Conservation (phyloP, 345 rosid species). For the Boechera retrofracta region DNA sequence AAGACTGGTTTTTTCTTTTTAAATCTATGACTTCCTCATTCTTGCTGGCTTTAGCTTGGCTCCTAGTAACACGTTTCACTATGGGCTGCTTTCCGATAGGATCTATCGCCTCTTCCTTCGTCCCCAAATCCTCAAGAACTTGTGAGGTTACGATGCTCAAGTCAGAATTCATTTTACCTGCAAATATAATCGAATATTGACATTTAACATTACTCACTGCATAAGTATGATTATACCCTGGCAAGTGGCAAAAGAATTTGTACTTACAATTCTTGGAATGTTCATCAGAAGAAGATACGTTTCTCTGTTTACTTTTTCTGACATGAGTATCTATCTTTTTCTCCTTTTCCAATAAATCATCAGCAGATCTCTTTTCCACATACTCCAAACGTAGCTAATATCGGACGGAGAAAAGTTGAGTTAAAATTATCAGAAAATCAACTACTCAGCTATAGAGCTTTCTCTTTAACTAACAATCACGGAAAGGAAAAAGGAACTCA, state of each 20-base stretch:
- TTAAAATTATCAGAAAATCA: background rate
- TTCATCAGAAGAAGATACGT: conserved; percentile 36
- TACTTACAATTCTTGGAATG: conserved; percentile 29
- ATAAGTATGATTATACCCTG: background rate
- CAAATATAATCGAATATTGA: conserved; percentile 3
- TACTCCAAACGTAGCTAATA: conserved; percentile 24
- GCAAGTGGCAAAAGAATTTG: background rate
- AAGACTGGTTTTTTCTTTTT: background rate
- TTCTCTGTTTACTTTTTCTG: conserved; percentile 24
- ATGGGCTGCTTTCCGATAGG: conserved; percentile 17
- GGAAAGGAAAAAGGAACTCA: conserved; percentile 44
- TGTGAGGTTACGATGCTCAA: conserved; percentile 20
- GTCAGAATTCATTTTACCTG: conserved; percentile 28
- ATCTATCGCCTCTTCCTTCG: conserved; percentile 25
- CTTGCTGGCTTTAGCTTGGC: conserved; percentile 41
- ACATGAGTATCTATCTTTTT: conserved; percentile 6
- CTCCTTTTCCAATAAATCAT: conserved; percentile 28
- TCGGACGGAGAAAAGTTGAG: background rate
- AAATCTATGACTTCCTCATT: conserved; percentile 12
- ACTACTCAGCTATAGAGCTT: conserved; percentile 6
- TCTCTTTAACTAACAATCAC: conserved; percentile 7
- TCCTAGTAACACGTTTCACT: conserved; percentile 41
- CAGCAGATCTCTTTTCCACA: conserved; percentile 16
- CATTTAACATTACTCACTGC: conserved; percentile 17
- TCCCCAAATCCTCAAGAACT: conserved; percentile 16